phyloP scores from a whole-genome alignment of 768 basidiomycete genomes.

The Galerina marginata region DNA sequence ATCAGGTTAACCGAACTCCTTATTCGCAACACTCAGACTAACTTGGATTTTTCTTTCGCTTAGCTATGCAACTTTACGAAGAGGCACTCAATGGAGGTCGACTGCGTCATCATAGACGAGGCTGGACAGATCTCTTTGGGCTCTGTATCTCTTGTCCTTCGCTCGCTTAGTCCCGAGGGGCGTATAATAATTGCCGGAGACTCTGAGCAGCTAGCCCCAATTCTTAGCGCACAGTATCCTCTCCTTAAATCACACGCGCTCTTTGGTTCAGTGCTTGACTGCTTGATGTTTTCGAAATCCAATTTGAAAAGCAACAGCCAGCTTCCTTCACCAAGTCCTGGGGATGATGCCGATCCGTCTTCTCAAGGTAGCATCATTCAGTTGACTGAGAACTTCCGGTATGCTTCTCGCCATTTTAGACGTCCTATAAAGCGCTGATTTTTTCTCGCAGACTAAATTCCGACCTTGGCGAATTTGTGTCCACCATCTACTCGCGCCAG shows the following conservation, averaged over 20 bases:
- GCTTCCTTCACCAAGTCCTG: conserved; percentile 13
- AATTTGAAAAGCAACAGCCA: conserved; percentile 6
- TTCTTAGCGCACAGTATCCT: conserved; percentile 52
- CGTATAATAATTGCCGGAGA: conserved; percentile 56
- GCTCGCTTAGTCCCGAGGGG: conserved; percentile 41
- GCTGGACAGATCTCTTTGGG: conserved; percentile 57
- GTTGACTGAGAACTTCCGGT: conserved; percentile 58
- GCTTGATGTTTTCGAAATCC: conserved; percentile 41
- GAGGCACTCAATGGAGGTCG: conserved; percentile 41
- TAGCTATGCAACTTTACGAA: conserved; percentile 57
- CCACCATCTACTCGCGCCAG: conserved; percentile 53
- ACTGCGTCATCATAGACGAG: conserved; percentile 54
- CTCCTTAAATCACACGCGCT: conserved; percentile 39
- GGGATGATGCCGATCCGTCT: conserved; percentile 20
- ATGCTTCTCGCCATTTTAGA: not conserved
- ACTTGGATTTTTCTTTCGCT: not conserved
- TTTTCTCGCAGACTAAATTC: conserved; percentile 47
- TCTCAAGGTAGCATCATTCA: conserved; percentile 50
- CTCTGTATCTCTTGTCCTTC: conserved; percentile 49
- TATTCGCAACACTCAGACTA: not conserved
- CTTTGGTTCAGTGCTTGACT: conserved; percentile 56
- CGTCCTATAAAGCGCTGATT: not conserved
- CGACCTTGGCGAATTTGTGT: conserved; percentile 58
- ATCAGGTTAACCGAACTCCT: conserved; percentile 38
- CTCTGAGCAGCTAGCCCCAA: conserved; percentile 57